Conservation (phyloP, 768 basidiomycete genomes). For the Thelephora aurantiotincta region DNA sequence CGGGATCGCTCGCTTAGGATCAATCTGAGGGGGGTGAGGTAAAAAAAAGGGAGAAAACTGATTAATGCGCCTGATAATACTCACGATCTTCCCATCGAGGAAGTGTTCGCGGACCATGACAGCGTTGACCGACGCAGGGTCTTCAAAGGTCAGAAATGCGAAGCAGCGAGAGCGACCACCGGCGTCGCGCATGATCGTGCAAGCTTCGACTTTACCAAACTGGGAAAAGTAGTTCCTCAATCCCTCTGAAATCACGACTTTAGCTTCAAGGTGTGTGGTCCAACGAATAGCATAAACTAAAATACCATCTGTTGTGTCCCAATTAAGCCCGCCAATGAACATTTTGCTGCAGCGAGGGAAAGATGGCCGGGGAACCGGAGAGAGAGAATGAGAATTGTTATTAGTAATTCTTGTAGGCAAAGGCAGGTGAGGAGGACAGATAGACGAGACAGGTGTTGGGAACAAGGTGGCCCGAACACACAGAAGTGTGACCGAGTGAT, state of each 20-base stretch:
- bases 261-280: slow-evolving; percentile 29
- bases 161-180: slow-evolving; percentile 93
- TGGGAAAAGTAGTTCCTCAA: slow-evolving; percentile 84
- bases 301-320: slow-evolving; percentile 99
- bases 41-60: slow-evolving; percentile 5
- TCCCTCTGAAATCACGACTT: slow-evolving; percentile 37
- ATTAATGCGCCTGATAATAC: too few species aligned
- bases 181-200: slow-evolving; percentile 97
- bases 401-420: slow-evolving; percentile 65
- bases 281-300: slow-evolving; percentile 25
- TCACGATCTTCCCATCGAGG: slow-evolving; percentile 92
- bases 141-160: slow-evolving; percentile 93
- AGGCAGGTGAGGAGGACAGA: slow-evolving; percentile 45
- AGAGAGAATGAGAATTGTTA: slow-evolving; percentile 47
- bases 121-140: slow-evolving; percentile 83
- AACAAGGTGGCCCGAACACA: slow-evolving; percentile 1
- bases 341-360: slow-evolving; percentile 66
- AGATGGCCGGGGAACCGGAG: slow-evolving; percentile 11
- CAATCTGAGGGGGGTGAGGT: slow-evolving; percentile 50
- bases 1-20: slow-evolving; percentile 98
- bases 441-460: slow-evolving; percentile 26
- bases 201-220: slow-evolving; percentile 94
- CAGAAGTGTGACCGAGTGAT: slow-evolving; percentile 8
- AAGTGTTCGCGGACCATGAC: slow-evolving; percentile 94
- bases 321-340: slow-evolving; percentile 99